Evolutionary conservation across 495 filamentous ascomycete species (phyloP).

Genomic region (Corynascus novoguineensis): DNA sequence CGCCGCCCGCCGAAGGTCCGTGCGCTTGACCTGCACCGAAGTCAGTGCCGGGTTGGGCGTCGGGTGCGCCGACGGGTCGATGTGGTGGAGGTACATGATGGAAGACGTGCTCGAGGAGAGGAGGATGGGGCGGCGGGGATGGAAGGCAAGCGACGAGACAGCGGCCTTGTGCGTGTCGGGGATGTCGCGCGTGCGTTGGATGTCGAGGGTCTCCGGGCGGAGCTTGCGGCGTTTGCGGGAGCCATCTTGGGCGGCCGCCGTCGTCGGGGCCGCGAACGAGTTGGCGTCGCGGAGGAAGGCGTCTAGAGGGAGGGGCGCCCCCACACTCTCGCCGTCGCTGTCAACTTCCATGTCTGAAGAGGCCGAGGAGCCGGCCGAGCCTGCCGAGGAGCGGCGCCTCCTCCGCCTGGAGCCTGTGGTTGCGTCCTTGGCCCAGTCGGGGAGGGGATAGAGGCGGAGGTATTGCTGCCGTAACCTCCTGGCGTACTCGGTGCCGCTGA

Average conservation of each 20-base stretch:
- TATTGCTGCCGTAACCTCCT: conserved; percentile 75
- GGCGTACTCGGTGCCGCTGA: conserved; percentile 81
- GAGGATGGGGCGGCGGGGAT: conserved; percentile 79
- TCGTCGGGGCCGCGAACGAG: conserved; percentile 42
- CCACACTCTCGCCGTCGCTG: conserved; percentile 56
- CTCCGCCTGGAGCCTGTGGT: conserved; percentile 48
- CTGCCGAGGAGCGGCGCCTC: conserved; percentile 45
- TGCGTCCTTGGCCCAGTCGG: conserved; percentile 65
- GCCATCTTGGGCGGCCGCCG: conserved; percentile 20
- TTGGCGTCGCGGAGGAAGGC: conserved; percentile 67
- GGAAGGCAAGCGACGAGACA: conserved; percentile 79
- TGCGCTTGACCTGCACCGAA: conserved; percentile 76
- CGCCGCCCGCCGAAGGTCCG: conserved; percentile 70
- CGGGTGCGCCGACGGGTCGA: conserved; percentile 65
- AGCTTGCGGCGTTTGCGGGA: conserved; percentile 55
- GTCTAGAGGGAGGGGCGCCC: conserved; percentile 69
- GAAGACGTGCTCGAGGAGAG: conserved; percentile 82
- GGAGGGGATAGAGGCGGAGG: conserved; percentile 69
- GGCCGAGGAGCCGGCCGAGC: conserved; percentile 39
- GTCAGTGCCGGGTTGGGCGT: conserved; percentile 81
- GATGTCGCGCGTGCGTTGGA: conserved; percentile 56
- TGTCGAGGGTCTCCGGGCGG: conserved; percentile 80
- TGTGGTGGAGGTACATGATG: conserved; percentile 81
- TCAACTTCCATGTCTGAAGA: conserved; percentile 56
- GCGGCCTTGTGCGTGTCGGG: conserved; percentile 57